Evolutionary conservation across 495 filamentous ascomycete genomes (phyloP).

Genomic region (Penicillium coprophilum): DNA sequence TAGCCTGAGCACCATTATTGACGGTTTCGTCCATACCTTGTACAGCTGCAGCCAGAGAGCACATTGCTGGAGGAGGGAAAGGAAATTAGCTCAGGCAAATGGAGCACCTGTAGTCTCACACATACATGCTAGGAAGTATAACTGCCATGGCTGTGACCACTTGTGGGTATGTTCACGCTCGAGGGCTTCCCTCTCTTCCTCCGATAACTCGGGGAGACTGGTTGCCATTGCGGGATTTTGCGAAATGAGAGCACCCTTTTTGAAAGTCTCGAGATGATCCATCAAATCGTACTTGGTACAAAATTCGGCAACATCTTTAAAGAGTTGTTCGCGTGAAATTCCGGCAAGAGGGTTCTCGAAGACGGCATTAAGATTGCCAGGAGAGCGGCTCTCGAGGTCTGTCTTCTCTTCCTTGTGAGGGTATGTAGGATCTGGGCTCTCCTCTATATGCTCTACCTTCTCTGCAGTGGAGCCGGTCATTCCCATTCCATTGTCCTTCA

Average conservation of each 20-base stretch:
- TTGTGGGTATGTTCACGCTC: conserved; percentile 51
- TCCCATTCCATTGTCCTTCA: conserved; percentile 17
- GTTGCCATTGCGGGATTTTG: conserved; percentile 46
- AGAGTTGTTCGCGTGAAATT: conserved; percentile 46
- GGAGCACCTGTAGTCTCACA: neutral
- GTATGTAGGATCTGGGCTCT: conserved; percentile 6
- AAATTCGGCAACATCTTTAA: conserved; percentile 53
- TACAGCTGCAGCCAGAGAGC: conserved; percentile 52
- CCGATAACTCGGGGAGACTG: conserved; percentile 42
- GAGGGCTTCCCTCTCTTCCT: conserved; percentile 46
- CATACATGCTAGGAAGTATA: conserved; percentile 58
- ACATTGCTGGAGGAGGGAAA: conserved; percentile 33
- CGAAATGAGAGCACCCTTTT: conserved; percentile 55
- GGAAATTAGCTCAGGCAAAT: conserved; percentile 13
- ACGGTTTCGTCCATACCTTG: conserved; percentile 76
- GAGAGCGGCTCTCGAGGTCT: conserved; percentile 20
- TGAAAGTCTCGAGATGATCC: conserved; percentile 45
- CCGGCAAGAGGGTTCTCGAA: conserved; percentile 54
- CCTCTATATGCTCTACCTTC: conserved; percentile 10
- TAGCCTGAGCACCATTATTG: conserved; percentile 73
- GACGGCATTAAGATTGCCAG: conserved; percentile 31
- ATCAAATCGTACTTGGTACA: conserved; percentile 43
- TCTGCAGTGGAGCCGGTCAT: neutral
- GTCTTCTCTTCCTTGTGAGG: conserved; percentile 15
- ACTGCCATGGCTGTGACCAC: conserved; percentile 55